Conservation (phyloP, 2,329 filamentous ascomycete species). For the Diplodia corticola region DNA sequence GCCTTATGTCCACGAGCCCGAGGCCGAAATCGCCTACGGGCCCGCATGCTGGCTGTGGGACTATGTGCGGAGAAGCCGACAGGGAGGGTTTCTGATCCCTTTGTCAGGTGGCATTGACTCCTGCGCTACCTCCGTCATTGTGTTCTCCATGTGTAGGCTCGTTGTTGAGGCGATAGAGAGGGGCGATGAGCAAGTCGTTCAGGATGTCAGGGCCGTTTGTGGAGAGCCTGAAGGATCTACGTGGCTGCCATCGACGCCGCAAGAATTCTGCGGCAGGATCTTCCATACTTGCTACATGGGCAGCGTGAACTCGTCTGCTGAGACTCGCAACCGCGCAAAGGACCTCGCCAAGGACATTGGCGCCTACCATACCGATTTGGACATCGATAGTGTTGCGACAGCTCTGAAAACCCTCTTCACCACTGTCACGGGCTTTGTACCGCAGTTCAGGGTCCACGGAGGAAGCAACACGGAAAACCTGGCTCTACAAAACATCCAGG, state of each 20-base stretch:
- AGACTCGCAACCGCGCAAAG: slow-evolving; percentile 67
- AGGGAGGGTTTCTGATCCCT: slow-evolving; percentile 59
- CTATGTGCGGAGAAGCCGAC: slow-evolving; percentile 55
- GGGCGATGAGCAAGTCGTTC: slow-evolving; percentile 56
- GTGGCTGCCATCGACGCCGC: slow-evolving; percentile 57
- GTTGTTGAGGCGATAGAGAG: slow-evolving; percentile 55
- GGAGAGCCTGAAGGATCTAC: slow-evolving; percentile 49
- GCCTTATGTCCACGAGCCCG: slow-evolving; percentile 59
- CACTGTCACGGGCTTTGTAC: slow-evolving; percentile 59
- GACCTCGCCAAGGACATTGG: slow-evolving; percentile 64
- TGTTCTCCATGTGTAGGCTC: slow-evolving; percentile 56
- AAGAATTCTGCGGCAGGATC: slow-evolving; percentile 61
- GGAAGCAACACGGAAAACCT: slow-evolving; percentile 63
- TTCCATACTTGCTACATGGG: slow-evolving; percentile 70
- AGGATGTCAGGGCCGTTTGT: slow-evolving; percentile 54
- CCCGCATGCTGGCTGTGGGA: slow-evolving; percentile 69
- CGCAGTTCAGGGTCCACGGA: slow-evolving; percentile 64
- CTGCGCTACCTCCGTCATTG: slow-evolving; percentile 56
- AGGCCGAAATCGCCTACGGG: slow-evolving; percentile 64
- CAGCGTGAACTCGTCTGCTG: slow-evolving; percentile 63
- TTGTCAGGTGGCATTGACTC: slow-evolving; percentile 63
- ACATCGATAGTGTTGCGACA: slow-evolving; percentile 69
- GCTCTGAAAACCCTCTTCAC: slow-evolving; percentile 62
- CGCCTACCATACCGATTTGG: slow-evolving; percentile 69
- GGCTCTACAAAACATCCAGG: slow-evolving; percentile 68